phyloP scores from a whole-genome alignment of 768 basidiomycete genomes.

The Boletellus emodensis region DNA sequence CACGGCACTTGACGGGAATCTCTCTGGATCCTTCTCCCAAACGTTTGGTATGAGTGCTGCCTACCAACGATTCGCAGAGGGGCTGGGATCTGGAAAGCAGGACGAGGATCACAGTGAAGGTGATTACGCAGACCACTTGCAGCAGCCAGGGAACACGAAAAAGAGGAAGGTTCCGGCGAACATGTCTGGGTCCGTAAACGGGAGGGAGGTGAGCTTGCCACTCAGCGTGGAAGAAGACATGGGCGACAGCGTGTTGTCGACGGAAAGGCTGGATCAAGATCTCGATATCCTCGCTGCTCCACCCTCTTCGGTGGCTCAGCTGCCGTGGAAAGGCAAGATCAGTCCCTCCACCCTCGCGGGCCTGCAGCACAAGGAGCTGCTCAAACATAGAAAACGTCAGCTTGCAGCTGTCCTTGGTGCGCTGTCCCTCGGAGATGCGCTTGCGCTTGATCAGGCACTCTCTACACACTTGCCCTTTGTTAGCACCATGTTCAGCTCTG shows the following conservation, averaged over 20 bases:
- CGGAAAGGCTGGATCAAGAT: conserved; percentile 23
- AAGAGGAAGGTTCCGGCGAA: conserved; percentile 83
- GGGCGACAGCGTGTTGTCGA: conserved; percentile 27
- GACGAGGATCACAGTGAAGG: conserved; percentile 55
- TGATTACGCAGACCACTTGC: conserved; percentile 65
- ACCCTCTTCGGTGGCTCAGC: conserved; percentile 18
- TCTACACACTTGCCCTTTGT: conserved; percentile 39
- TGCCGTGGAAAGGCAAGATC: conserved; percentile 42
- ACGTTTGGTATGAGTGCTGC: conserved; percentile 27
- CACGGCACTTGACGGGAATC: conserved; percentile 16
- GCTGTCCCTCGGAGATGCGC: conserved; percentile 60
- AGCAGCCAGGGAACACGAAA: conserved; percentile 81
- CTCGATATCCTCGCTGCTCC: conserved; percentile 19
- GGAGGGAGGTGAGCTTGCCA: conserved; percentile 40
- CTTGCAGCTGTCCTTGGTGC: conserved; percentile 67
- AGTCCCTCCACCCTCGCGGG: conserved; percentile 63
- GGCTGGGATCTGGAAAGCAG: conserved; percentile 31
- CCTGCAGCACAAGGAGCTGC: conserved; percentile 69
- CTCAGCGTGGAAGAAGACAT: conserved; percentile 44
- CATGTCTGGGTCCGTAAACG: conserved; percentile 36
- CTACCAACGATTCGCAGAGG: conserved; percentile 25
- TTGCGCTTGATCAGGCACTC: conserved; percentile 76
- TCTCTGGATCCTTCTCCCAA: conserved; percentile 19
- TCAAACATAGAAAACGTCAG: conserved; percentile 66
- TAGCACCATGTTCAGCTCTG: conserved; percentile 34